These are phyloP conservation scores for Pseudonitzschia multistriata DNA, from an alignment of 108 stramenopile genomes.

Conservation along the genomic window DNA sequence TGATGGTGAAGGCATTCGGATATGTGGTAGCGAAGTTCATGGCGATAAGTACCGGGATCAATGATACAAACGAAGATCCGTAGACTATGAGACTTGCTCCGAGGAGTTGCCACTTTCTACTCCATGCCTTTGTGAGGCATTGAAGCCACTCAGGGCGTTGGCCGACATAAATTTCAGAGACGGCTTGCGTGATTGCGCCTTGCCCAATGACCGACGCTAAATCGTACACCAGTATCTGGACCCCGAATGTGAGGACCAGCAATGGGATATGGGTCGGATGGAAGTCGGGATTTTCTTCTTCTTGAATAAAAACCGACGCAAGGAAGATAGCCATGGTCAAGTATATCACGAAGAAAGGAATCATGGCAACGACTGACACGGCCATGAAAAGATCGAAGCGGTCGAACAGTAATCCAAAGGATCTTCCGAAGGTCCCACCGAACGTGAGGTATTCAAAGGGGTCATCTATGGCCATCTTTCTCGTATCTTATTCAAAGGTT, in stretches of 20 bases:
- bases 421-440: slow-evolving; percentile 21
- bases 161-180: slow-evolving; percentile 20
- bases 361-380: slow-evolving; percentile 14
- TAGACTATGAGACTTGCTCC: slow-evolving; percentile 6
- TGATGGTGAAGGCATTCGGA: slow-evolving; percentile 25
- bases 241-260: slow-evolving; percentile 10
- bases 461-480: slow-evolving; percentile 26
- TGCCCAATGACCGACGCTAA: slow-evolving; percentile 21
- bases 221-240: slow-evolving; percentile 15
- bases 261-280: slow-evolving; percentile 23
- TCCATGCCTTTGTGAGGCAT: slow-evolving; percentile 19
- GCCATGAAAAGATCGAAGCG: slow-evolving; percentile 21
- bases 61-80: neutral
- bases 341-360: slow-evolving; percentile 16
- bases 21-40: neutral
- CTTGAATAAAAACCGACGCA: slow-evolving; percentile 6
- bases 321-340: slow-evolving; percentile 12
- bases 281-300: slow-evolving; percentile 25
- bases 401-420: slow-evolving; percentile 19
- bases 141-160: slow-evolving; percentile 4
- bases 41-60: slow-evolving; percentile 1
- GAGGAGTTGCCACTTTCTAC: slow-evolving; percentile 19
- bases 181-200: slow-evolving; percentile 14
- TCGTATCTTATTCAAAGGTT: neutral
- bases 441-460: slow-evolving; percentile 34